Evolutionary conservation across 257 asterid genomes (phyloP).

Genomic region (Solanum arcanum): DNA sequence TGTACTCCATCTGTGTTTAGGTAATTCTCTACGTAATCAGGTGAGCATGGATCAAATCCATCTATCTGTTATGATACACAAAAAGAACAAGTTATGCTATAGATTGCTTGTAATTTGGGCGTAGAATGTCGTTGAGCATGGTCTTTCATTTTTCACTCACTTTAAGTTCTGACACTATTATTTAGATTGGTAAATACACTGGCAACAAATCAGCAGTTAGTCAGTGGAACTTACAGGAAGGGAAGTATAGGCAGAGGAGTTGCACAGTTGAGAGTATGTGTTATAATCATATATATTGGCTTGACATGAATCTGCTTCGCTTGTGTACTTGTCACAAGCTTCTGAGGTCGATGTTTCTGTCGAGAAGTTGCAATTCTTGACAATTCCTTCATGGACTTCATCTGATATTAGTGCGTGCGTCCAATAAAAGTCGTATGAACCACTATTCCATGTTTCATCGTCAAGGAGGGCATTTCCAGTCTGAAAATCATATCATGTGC

Average conservation of each 20-base stretch:
- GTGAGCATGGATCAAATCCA: constrained; percentile 48
- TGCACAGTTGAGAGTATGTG: constrained; percentile 47
- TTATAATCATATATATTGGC: constrained; percentile 21
- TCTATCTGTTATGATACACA: constrained; percentile 11
- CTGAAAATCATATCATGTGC: constrained; percentile 11
- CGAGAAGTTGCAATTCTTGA: constrained; percentile 36
- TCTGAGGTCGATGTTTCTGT: not conserved
- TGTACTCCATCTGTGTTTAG: constrained; percentile 43
- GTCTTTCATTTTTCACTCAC: not conserved
- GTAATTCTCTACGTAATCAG: constrained; percentile 16
- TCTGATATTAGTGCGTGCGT: constrained; percentile 50
- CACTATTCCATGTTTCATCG: constrained; percentile 6
- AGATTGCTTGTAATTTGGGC: not conserved
- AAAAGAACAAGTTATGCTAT: not conserved
- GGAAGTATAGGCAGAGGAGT: not conserved
- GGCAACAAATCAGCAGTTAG: not conserved
- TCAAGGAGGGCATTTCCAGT: constrained; percentile 55
- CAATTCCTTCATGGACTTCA: constrained; percentile 34
- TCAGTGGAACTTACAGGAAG: not conserved
- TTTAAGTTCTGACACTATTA: not conserved
- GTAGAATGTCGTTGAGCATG: not conserved
- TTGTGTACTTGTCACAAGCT: not conserved
- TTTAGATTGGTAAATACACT: not conserved
- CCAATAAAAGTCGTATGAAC: constrained; percentile 44
- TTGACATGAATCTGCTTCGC: constrained; percentile 1